Percentiles rank a stretch among this genome's conserved stretches.
phyloP scores from a whole-genome alignment of 139 green algal genomes.

The Gonium pectorale region DNA sequence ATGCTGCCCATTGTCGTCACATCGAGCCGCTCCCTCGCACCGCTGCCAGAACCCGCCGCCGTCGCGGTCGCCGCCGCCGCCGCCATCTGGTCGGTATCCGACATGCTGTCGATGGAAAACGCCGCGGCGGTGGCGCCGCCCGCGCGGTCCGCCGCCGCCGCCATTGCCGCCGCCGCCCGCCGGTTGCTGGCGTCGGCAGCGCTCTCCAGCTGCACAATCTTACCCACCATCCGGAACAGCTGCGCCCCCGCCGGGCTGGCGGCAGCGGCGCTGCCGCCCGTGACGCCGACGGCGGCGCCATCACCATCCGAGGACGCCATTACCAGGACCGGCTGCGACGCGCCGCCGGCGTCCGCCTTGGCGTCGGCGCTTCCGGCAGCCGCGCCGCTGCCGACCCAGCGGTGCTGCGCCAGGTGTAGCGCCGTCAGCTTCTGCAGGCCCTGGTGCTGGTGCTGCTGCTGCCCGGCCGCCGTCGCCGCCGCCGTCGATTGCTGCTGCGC shows the following conservation, averaged over 20 bases:
- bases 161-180: neutral
- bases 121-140: neutral
- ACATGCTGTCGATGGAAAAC: neutral
- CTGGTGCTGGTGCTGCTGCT: too few relatives aligned
- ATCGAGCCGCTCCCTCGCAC: neutral
- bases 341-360: too few relatives aligned
- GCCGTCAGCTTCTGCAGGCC: too few relatives aligned
- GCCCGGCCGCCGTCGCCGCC: neutral
- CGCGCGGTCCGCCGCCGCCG: neutral
- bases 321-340: neutral
- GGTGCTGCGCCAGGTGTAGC: too few relatives aligned
- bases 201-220: neutral
- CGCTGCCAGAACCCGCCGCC: neutral
- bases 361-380: too few relatives aligned
- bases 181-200: neutral
- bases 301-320: neutral
- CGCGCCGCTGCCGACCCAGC: too few relatives aligned
- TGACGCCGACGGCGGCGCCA: neutral
- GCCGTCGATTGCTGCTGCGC: neutral
- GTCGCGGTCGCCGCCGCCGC: neutral
- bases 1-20: neutral
- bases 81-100: too few relatives aligned
- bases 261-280: neutral
- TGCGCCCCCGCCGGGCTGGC: neutral
- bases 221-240: conserved; percentile 6